Base-by-base conservation (phyloP, 176 grass and related monocot species). In the Poa pratensis region DNA sequence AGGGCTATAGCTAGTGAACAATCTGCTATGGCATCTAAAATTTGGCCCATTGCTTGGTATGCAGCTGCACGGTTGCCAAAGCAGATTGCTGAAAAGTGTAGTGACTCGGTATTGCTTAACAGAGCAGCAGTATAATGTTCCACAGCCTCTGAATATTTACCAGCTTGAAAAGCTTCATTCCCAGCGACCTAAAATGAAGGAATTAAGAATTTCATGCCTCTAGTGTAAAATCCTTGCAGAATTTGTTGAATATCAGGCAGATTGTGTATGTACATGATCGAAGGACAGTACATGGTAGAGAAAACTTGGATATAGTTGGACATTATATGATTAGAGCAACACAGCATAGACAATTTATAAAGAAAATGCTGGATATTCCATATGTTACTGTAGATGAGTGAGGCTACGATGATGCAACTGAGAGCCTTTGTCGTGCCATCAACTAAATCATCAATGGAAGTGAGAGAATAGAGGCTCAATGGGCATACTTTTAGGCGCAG, bases 11-110 rank as follows among this genome's bases (percentile, higher is more conserved):
- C 89, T 23, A 98, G 74, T 8, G 91, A 95, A 63, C 93, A 98
- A 90, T 98, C 96, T 55, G 96, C 93, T 78, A 98, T 90, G 70
- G 96, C 91, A 87, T 95, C 93, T 51, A 91, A 86, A 84, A 95
- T 92, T 77, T 95, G 96, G 14, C 85, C 87, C n/a, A 92, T 80
- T 75, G 89, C 91, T 90, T 95, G 96, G 82, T 92, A 94, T 68
- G 96, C 88, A 51, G 96, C 91, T 64, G 96, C 93, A 62, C 93
- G 93, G 76, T 98, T 98, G 82, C 89, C 91, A 85, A 95, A 90
- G 80, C 93, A 95, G 52, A 98, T 69, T 66, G 96, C 93, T 81
- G 90, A 82, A 85, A 95, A 94, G 63, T 80, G 77, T 7, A 73
- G 26, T 43, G 96, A 95, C 82, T 98, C 93, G 3, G 62, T 83